Evolutionary conservation across 176 grass and related monocot species (phyloP), one percentile per base, ranked within the genome.

Genomic region (Cenchrus fungigraminus): DNA sequence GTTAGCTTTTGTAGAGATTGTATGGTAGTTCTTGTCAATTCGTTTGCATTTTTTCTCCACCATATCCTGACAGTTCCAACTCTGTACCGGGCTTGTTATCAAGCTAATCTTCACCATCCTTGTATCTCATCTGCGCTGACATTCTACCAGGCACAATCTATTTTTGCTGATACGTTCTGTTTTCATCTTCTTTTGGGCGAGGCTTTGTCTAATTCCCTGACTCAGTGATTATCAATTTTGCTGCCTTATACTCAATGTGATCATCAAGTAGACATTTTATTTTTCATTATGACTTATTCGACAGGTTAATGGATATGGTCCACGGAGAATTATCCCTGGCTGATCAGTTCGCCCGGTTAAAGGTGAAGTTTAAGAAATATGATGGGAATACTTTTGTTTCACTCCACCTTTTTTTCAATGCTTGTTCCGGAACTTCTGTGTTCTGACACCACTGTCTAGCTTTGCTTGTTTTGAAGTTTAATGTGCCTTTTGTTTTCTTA

Each of bases 261-360:
- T 54, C 65, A 45, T n/a, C 66, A 83, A 51, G 69, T 83, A 68
- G 51, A 78, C 28, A 87, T 87, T 84, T 84, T 66, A 53, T 78
- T 78, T 87, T 87, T 90, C 56, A 61, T 81, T 78, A 59, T 86
- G 75, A 17, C 37, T 87, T 91, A 67, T 86, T 83, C 3, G 56
- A 29, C 73, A 98, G 97, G 84, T 87, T 98, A 88, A 91, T 98
- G 93, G 91, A 96, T 89, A 86, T 98, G 94, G 86, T 98, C 77
- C 89, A 94, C 25, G 86, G 95, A 89, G 93, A 96, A 78, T 89
- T 96, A 73, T 95, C 90, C 87, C 83, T 98, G 37, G 88, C 90
- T 32, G 97, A 98, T 88, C 93, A 96, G 74, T 94, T 98, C 55
- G 56, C 84, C 40, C 91, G 66, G 86, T 80, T 96, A 71, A 95